phyloP scores from a whole-genome alignment of 1,139 yeast species.

The Lodderomyces jiufengensis region DNA sequence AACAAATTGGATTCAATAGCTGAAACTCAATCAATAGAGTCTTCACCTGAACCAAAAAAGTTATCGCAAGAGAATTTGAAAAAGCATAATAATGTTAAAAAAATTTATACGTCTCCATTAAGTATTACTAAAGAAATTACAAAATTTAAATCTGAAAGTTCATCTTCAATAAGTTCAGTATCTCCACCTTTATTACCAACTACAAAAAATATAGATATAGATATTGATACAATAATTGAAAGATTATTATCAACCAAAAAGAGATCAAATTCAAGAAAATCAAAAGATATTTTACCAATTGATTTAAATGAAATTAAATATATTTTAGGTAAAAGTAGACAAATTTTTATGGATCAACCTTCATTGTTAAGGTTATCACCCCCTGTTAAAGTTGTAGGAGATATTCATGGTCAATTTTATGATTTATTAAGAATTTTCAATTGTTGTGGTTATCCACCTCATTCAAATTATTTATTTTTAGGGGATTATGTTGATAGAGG shows the following conservation, averaged over 20 bases:
- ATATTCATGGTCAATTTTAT: slow-evolving; percentile 79
- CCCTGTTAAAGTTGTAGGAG: slow-evolving; percentile 85
- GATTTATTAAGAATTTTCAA: slow-evolving; percentile 74
- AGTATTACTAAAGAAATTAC: slow-evolving; percentile 7
- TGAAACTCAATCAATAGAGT: slow-evolving; percentile 33
- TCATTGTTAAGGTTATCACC: slow-evolving; percentile 71
- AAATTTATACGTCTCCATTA: not conserved
- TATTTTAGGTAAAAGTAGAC: slow-evolving; percentile 65
- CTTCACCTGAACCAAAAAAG: slow-evolving; percentile 30
- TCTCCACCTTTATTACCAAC: slow-evolving; percentile 27
- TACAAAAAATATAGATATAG: slow-evolving; percentile 26
- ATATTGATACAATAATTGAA: slow-evolving; percentile 55
- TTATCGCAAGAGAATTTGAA: slow-evolving; percentile 13
- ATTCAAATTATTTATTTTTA: slow-evolving; percentile 70
- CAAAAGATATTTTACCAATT: slow-evolving; percentile 42
- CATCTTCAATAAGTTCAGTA: slow-evolving; percentile 21
- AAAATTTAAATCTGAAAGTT: slow-evolving; percentile 6
- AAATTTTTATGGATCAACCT: slow-evolving; percentile 73
- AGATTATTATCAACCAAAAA: slow-evolving; percentile 44
- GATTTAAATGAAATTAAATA: slow-evolving; percentile 55
- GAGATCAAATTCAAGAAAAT: slow-evolving; percentile 22
- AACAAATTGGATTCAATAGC: slow-evolving; percentile 41
- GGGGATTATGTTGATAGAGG: slow-evolving; percentile 92
- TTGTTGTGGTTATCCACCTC: slow-evolving; percentile 77
- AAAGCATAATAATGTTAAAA: slow-evolving; percentile 7